These are phyloP conservation scores for Calvatia gigantea DNA, from an alignment of 768 basidiomycete species.

Conservation along the genomic window DNA sequence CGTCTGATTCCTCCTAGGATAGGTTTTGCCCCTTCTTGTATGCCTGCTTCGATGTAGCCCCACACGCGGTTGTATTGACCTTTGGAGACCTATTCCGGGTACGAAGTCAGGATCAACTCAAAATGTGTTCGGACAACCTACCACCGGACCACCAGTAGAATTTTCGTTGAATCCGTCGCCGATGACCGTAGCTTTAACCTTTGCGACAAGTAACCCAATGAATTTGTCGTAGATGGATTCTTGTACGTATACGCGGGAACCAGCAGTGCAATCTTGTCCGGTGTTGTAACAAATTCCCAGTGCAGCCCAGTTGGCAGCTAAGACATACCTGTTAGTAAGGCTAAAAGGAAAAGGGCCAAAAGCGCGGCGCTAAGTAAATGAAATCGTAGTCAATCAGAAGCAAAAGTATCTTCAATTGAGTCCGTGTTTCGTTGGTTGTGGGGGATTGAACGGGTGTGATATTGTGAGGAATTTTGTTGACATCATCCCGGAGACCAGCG, in stretches of 20 bases:
- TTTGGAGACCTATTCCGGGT: slow-evolving; percentile 64
- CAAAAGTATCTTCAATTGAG: slow-evolving; percentile 5
- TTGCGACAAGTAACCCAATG: slow-evolving; percentile 56
- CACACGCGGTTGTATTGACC: slow-evolving; percentile 83
- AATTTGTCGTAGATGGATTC: slow-evolving; percentile 87
- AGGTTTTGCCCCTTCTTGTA: slow-evolving; percentile 76
- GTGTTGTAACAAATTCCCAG: slow-evolving; percentile 86
- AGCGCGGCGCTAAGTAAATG: background rate
- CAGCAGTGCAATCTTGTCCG: slow-evolving; percentile 93
- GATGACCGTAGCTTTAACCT: slow-evolving; percentile 66
- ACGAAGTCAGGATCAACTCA: background rate
- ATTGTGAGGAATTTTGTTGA: too few relatives aligned
- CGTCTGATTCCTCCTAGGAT: slow-evolving; percentile 80
- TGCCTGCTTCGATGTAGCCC: slow-evolving; percentile 85
- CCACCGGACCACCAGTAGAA: slow-evolving; percentile 80
- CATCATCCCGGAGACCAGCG: background rate
- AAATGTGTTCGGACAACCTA: slow-evolving; percentile 31
- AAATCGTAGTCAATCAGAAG: background rate
- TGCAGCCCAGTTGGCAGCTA: slow-evolving; percentile 83
- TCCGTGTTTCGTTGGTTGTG: background rate
- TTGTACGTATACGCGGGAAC: slow-evolving; percentile 88
- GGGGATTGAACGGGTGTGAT: background rate
- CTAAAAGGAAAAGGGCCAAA: background rate
- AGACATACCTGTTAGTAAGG: slow-evolving; percentile 9
- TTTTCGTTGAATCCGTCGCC: slow-evolving; percentile 79